A percentile compares a stretch with the other conserved stretches of the same genome.
phyloP scores from a whole-genome alignment of 371 early-diverging fungal genomes.

The Mucor lusitanicus region DNA sequence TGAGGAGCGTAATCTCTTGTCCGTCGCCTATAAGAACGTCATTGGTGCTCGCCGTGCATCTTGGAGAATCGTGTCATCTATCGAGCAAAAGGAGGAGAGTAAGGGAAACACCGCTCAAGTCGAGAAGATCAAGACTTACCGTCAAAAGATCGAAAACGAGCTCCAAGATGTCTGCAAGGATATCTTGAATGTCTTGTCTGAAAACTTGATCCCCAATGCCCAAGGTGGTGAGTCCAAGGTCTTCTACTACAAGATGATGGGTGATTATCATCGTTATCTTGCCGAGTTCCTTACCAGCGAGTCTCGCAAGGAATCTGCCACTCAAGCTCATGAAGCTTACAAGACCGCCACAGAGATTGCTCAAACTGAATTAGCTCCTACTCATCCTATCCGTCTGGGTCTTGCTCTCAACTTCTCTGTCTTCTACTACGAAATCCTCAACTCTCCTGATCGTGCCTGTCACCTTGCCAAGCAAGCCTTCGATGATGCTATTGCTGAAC shows the following conservation, averaged over 20 bases:
- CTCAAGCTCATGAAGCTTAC: slow-evolving; percentile 94
- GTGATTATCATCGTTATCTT: slow-evolving; percentile 96
- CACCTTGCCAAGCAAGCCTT: slow-evolving; percentile 99
- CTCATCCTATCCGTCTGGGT: slow-evolving; percentile 99
- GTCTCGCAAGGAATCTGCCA: slow-evolving; percentile 86
- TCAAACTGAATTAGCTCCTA: slow-evolving; percentile 92
- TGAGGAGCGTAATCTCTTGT: slow-evolving; percentile 98
- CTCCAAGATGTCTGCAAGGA: slow-evolving; percentile 95
- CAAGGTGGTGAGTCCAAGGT: slow-evolving; percentile 95
- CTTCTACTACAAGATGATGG: slow-evolving; percentile 98
- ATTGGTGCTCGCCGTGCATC: slow-evolving; percentile 99
- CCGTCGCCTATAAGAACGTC: slow-evolving; percentile 99
- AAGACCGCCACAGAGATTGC: slow-evolving; percentile 96
- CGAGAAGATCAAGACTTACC: slow-evolving; percentile 88
- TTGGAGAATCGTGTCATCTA: slow-evolving; percentile 99
- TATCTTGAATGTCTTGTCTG: slow-evolving; percentile 90
- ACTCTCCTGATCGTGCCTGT: slow-evolving; percentile 98
- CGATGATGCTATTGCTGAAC: slow-evolving; percentile 99
- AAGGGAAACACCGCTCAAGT: slow-evolving; percentile 89
- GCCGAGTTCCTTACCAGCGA: slow-evolving; percentile 96
- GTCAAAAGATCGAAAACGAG: slow-evolving; percentile 92
- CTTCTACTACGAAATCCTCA: slow-evolving; percentile 99
- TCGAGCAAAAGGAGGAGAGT: slow-evolving; percentile 96
- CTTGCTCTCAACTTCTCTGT: slow-evolving; percentile 99
- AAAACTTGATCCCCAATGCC: slow-evolving; percentile 86